Percentiles rank a stretch among this genome's conserved stretches.
Evolutionary conservation across 83 land plant genomes (phyloP).

Genomic region (Thuja plicata): DNA sequence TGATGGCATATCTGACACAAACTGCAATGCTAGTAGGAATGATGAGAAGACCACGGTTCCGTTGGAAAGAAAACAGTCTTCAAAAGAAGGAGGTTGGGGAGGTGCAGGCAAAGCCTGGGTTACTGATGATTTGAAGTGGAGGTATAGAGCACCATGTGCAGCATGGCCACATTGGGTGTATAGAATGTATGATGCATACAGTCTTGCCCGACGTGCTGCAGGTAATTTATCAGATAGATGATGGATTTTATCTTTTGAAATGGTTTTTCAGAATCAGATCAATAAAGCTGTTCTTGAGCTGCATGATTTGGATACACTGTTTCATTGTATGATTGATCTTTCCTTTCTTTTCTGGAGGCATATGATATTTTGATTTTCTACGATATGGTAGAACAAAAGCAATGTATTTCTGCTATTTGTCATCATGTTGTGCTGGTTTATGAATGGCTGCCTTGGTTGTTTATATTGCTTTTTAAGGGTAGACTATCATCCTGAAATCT

Average conservation of each 20-base stretch:
- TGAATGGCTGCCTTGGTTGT: not conserved
- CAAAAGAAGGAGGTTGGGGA: constrained; percentile 27
- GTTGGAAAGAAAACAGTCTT: constrained; percentile 12
- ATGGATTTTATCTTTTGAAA: not conserved
- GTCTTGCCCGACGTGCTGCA: constrained; percentile 83
- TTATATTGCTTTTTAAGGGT: not conserved
- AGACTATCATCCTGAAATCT: not conserved
- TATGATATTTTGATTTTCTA: not conserved
- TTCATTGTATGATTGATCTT: not conserved
- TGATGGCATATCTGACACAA: constrained; percentile 4
- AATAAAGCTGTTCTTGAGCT: not conserved
- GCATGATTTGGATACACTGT: not conserved
- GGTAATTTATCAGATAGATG: constrained; percentile 37
- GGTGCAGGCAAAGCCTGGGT: constrained; percentile 49
- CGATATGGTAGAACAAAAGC: not conserved
- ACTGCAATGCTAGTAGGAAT: constrained; percentile 1
- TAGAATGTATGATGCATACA: constrained; percentile 86
- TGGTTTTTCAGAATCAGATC: not conserved
- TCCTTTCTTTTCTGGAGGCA: not conserved
- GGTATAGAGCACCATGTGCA: constrained; percentile 46
- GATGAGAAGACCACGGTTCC: not conserved
- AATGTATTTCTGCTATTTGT: not conserved
- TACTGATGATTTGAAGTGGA: constrained; percentile 37
- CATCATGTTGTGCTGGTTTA: not conserved
- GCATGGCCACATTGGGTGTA: constrained; percentile 97